These are phyloP conservation scores for Microstegium vimineum DNA, from an alignment of 176 grass and related monocot genomes.

Conservation along the genomic window DNA sequence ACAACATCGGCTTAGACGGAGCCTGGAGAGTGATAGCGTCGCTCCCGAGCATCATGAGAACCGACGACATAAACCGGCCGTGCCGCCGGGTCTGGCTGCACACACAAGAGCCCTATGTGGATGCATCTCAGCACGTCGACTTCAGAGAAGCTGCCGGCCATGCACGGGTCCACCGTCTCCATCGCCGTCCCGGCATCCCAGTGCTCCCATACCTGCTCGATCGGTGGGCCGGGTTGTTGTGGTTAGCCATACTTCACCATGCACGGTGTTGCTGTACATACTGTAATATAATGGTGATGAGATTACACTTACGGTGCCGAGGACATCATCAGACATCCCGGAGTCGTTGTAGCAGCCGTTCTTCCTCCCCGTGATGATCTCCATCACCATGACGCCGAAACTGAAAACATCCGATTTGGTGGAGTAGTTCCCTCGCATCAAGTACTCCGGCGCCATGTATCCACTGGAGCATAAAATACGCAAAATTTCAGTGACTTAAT, in stretches of 20 bases:
- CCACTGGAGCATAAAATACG: background rate
- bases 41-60: background rate
- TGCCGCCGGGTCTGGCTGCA: background rate
- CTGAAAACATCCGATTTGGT: background rate
- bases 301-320: background rate
- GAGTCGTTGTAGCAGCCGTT: background rate
- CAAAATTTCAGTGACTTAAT: background rate
- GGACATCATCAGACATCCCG: background rate
- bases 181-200: background rate
- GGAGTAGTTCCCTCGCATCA: background rate
- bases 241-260: background rate
- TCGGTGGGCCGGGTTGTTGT: no score
- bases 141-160: background rate
- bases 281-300: background rate
- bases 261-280: background rate
- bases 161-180: slow-evolving; percentile 9
- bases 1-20: background rate
- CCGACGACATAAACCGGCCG: background rate
- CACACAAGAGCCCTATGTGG: background rate
- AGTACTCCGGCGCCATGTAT: background rate
- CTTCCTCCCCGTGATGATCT: background rate
- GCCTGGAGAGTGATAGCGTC: background rate
- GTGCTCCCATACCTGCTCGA: background rate
- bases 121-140: slow-evolving; percentile 24
- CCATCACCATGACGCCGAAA: background rate